Conservation (phyloP, 495 filamentous ascomycete genomes). For the Annulohypoxylon nitens region DNA sequence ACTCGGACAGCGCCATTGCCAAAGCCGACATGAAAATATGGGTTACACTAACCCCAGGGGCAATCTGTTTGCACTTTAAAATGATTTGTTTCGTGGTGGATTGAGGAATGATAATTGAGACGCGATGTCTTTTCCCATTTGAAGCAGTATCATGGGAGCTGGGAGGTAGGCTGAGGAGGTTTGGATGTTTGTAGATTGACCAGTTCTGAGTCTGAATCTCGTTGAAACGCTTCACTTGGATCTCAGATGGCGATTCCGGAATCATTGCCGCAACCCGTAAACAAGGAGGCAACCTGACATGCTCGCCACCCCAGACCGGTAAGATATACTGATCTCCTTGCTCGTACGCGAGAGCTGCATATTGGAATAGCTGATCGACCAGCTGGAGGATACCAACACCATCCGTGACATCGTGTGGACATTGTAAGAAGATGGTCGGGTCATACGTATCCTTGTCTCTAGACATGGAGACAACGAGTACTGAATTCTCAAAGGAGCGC, state of each 20-base stretch:
- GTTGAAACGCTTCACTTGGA: conserved; percentile 24
- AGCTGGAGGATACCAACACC: conserved; percentile 63
- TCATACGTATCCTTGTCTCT: conserved; percentile 16
- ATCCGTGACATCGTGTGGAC: conserved; percentile 63
- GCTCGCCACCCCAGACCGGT: conserved; percentile 29
- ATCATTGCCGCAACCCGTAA: conserved; percentile 42
- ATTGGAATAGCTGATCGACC: conserved; percentile 45
- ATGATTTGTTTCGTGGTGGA: conserved; percentile 34
- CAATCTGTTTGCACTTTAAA: conserved; percentile 38
- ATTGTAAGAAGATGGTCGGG: conserved; percentile 59
- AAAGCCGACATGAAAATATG: conserved; percentile 55
- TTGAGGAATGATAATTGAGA: conserved; percentile 29
- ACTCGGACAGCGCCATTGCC: conserved; percentile 45
- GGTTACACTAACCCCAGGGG: conserved; percentile 48
- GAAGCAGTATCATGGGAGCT: conserved; percentile 7
- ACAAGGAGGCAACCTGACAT: conserved; percentile 34
- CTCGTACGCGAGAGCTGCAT: conserved; percentile 35
- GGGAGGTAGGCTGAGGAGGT: conserved; percentile 28
- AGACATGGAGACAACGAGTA: conserved; percentile 55
- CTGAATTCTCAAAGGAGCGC: conserved; percentile 53
- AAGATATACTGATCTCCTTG: conserved; percentile 41
- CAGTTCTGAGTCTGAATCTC: conserved; percentile 34
- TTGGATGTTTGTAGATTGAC: conserved; percentile 28
- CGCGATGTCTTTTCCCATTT: conserved; percentile 38
- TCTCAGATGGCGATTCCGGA: conserved; percentile 26